Evolutionary conservation across 495 filamentous ascomycete species (phyloP), one percentile per base, ranked within the genome.

Genomic region (Haplographium delicatum): DNA sequence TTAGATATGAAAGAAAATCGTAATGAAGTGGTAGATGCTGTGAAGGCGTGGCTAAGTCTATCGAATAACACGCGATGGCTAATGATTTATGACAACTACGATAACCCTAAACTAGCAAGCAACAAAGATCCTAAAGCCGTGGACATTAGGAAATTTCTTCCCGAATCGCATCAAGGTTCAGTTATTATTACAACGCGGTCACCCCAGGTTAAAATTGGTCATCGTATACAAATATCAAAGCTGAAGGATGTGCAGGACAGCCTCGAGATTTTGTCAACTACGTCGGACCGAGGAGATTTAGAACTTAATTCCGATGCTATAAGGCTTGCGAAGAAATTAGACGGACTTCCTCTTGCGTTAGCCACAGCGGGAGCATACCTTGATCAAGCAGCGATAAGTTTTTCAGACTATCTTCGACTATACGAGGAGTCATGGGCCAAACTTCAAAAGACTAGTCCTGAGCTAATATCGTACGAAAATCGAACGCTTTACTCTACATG

Each of bases 151-250:
- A 45, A 24, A n/a, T 71, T 64, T 49, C 53, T 71, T 25, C 58
- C 68, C 4, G 45, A 63, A 6, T 33, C 50, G 1, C 22, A 60
- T 35, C 67, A 69, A 30, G 69, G 66, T 9, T 59, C 65, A 11
- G 51, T 72, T 18, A 46, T 72, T 15, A 54, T 72, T 19, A 71
- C 69, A 40, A 73, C 70, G 8, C 62, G 66, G 35, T 66, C 59
- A 30, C 57, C 61, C 1, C 35, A 51, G 39, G 53, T 67, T 26
- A 37, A 23, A 18, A 39, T 70, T 26, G 66, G 66, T 1, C 47
- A 62, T 37, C 53, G n/a, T 23, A 50, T 68, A 9, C 44, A n/a
- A n/a, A n/a, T n/a, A n/a, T n/a, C n/a, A n/a, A n/a, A n/a, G n/a
- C n/a, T n/a, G n/a, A n/a, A n/a, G 10, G 45, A 63, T 49, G 1